Evolutionary conservation across 192 early-diverging fungal genomes (phyloP).

Genomic region (Physocladia obscura): DNA sequence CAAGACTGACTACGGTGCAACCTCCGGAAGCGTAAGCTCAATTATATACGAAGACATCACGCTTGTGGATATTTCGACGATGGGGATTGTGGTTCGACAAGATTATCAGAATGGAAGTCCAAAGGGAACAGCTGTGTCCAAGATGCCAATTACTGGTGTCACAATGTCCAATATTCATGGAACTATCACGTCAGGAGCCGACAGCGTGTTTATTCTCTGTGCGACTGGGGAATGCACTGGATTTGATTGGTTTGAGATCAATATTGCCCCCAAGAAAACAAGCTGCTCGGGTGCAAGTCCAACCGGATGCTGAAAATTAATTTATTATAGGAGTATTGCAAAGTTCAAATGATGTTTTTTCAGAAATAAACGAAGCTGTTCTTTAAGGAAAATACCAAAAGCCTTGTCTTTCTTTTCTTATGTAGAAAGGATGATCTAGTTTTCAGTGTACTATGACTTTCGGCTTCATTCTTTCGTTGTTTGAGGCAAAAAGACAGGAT

Average conservation of each 20-base stretch:
- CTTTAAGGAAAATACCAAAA: too few species aligned
- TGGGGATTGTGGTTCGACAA: slow-evolving; percentile 46
- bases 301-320: too few species aligned
- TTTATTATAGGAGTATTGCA: too few species aligned
- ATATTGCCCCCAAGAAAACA: neutral
- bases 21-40: slow-evolving; percentile 36
- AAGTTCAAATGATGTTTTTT: too few species aligned
- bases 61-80: slow-evolving; percentile 33
- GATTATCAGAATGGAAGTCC: slow-evolving; percentile 46
- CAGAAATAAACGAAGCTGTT: too few species aligned
- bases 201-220: neutral
- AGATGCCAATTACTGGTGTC: slow-evolving; percentile 41
- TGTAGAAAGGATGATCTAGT: too few species aligned
- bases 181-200: neutral
- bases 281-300: neutral
- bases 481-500: too few species aligned
- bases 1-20: slow-evolving; percentile 48
- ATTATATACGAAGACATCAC: slow-evolving; percentile 45
- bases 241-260: neutral
- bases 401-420: too few species aligned
- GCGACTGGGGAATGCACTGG: neutral
- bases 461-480: too few species aligned
- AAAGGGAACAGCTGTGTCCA: slow-evolving; percentile 36
- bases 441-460: too few species aligned
- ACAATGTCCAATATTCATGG: neutral